Evolutionary conservation across 75 land plant genomes (phyloP).

Genomic region (Sequoiadendron giganteum): DNA sequence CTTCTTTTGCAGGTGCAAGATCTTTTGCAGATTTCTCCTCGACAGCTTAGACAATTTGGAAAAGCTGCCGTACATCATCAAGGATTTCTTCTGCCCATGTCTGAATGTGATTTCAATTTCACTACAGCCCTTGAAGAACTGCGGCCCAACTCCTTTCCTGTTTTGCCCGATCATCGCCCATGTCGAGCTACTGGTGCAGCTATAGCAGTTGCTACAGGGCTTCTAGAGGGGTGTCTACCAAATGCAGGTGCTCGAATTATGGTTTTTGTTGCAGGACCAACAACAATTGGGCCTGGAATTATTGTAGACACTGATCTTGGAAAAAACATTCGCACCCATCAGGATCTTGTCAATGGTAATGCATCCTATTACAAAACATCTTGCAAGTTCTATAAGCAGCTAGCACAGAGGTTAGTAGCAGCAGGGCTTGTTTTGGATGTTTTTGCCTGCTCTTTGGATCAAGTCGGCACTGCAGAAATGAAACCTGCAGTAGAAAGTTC

Average conservation of each 20-base stretch:
- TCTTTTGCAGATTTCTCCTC: constrained; percentile 48
- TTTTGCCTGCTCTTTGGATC: constrained; percentile 97
- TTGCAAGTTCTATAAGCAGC: constrained; percentile 56
- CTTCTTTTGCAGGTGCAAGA: constrained; percentile 57
- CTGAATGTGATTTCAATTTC: constrained; percentile 89
- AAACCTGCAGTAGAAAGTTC: constrained; percentile 72
- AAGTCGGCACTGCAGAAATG: constrained; percentile 89
- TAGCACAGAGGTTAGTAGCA: constrained; percentile 59
- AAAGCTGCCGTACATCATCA: constrained; percentile 26
- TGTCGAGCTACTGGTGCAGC: constrained; percentile 87
- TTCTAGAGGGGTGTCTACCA: constrained; percentile 67
- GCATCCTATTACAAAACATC: constrained; percentile 61
- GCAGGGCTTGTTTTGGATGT: constrained; percentile 75
- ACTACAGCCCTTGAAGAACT: constrained; percentile 83
- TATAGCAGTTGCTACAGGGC: constrained; percentile 67
- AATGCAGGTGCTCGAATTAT: constrained; percentile 79
- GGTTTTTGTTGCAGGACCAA: constrained; percentile 92
- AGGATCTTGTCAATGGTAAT: constrained; percentile 64
- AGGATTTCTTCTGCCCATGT: constrained; percentile 60
- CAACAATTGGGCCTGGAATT: constrained; percentile 91
- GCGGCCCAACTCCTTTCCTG: constrained; percentile 22
- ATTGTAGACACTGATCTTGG: constrained; percentile 68
- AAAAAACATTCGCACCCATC: constrained; percentile 76
- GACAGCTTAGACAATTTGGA: constrained; percentile 33
- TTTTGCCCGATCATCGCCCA: constrained; percentile 60